These are phyloP conservation scores for Hypomyces perniciosus DNA, from an alignment of 2,329 filamentous ascomycete genomes.

Conservation along the genomic window DNA sequence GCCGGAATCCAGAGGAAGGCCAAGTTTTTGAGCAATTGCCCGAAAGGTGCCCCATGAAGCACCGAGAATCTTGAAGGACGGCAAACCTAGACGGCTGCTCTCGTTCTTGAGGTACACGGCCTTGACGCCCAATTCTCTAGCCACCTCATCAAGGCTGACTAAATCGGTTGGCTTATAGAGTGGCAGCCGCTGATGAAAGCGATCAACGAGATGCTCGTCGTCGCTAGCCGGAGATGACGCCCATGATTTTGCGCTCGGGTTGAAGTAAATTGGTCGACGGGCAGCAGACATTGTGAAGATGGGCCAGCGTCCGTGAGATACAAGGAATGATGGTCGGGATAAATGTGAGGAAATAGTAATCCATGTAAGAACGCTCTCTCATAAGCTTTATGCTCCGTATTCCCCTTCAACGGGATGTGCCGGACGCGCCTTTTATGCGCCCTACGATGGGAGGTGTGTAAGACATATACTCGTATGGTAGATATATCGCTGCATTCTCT, in stretches of 20 bases:
- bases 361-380: background rate
- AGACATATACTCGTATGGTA: too few relatives aligned
- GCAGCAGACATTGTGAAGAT: slow-evolving; percentile 4
- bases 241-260: slow-evolving; percentile 13
- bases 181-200: slow-evolving; percentile 15
- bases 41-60: slow-evolving; percentile 67
- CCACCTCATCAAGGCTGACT: slow-evolving; percentile 43
- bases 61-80: slow-evolving; percentile 74
- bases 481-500: too few relatives aligned
- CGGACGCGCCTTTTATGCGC: too few relatives aligned
- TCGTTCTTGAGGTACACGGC: slow-evolving; percentile 67
- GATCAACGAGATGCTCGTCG: slow-evolving; percentile 4
- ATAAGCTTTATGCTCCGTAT: background rate
- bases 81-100: slow-evolving; percentile 59
- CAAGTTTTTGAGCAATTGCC: slow-evolving; percentile 43
- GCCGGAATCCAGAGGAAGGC: slow-evolving; percentile 34
- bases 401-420: too few relatives aligned
- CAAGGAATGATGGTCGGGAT: background rate
- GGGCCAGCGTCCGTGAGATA: background rate
- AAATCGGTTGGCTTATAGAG: slow-evolving; percentile 49
- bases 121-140: slow-evolving; percentile 50
- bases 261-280: slow-evolving; percentile 14
- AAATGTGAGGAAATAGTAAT: background rate
- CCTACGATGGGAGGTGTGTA: too few relatives aligned
- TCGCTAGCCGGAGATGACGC: background rate